A percentile compares a stretch with the other conserved stretches of the same genome.
These are phyloP conservation scores for Westerdykella sp. DNA, from an alignment of 2,329 filamentous ascomycete genomes.

Conservation along the genomic window DNA sequence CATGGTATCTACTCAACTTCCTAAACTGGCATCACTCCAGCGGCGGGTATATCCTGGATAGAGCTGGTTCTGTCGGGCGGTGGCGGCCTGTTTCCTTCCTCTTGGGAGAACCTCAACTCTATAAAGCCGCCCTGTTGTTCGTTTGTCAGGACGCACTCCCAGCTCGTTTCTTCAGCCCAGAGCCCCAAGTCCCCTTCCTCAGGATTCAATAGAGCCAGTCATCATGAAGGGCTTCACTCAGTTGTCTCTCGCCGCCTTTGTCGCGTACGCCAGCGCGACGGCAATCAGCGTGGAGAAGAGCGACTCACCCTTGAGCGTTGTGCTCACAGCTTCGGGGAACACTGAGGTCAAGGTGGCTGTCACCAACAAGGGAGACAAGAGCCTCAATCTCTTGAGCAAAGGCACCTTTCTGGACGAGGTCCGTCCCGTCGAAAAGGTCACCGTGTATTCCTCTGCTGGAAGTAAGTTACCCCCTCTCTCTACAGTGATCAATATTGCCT, in stretches of 20 bases:
- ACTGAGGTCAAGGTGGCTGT: conserved; percentile 50
- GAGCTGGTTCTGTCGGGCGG: conserved; percentile 6
- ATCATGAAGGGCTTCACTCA: conserved; percentile 26
- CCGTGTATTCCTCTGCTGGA: conserved; percentile 45
- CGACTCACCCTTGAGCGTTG: conserved; percentile 29
- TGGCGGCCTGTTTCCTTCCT: conserved; percentile 3
- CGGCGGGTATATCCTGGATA: conserved; percentile 12
- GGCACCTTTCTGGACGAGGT: conserved; percentile 49
- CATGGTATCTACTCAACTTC: conserved; percentile 10
- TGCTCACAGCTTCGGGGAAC: conserved; percentile 47
- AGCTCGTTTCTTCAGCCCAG: conserved; percentile 1
- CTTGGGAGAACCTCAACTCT: conserved; percentile 8
- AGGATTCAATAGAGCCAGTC: neutral
- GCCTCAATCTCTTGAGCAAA: conserved; percentile 49
- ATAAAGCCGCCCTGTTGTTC: conserved; percentile 17
- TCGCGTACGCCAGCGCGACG: conserved; percentile 20
- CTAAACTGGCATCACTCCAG: conserved; percentile 21
- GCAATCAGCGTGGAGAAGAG: conserved; percentile 30
- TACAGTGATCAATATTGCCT: neutral
- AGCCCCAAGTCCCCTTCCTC: conserved; percentile 4
- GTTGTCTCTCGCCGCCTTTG: conserved; percentile 23
- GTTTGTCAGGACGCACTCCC: too few relatives aligned
- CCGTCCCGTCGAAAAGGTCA: conserved; percentile 49
- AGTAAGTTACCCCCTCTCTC: conserved; percentile 15
- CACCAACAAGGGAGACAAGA: conserved; percentile 48